Percentiles rank a stretch among this genome's conserved stretches.
Evolutionary conservation across 2,329 filamentous ascomycete genomes (phyloP).

Genomic region (Juglanconis sp.): DNA sequence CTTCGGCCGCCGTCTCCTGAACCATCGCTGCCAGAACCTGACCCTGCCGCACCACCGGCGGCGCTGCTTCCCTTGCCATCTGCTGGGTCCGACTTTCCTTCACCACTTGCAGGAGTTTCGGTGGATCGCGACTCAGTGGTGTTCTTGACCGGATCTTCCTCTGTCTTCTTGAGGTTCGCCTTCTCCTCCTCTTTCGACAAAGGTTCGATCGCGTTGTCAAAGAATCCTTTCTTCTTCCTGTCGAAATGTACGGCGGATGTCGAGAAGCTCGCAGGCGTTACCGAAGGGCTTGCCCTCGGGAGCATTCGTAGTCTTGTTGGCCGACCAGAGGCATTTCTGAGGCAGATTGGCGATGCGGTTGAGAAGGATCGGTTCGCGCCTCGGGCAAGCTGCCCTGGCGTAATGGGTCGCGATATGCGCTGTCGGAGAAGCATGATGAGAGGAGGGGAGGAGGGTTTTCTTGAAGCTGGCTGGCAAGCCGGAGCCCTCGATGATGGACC

Average conservation of each 20-base stretch:
- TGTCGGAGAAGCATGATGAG: constrained; percentile 21
- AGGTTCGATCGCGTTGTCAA: constrained; percentile 47
- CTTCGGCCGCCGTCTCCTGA: constrained; percentile 65
- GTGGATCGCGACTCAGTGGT: constrained; percentile 44
- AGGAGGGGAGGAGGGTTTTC: neutral
- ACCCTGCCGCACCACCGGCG: constrained; percentile 45
- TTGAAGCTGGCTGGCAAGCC: constrained; percentile 3
- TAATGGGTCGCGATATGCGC: constrained; percentile 16
- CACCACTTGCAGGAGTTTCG: constrained; percentile 39
- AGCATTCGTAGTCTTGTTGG: neutral
- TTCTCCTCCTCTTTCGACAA: constrained; percentile 52
- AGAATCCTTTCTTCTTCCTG: constrained; percentile 46
- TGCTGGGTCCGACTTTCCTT: constrained; percentile 32
- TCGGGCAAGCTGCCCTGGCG: constrained; percentile 10
- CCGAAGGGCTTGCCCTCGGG: constrained; percentile 2
- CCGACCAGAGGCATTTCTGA: constrained; percentile 11
- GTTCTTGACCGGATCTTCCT: constrained; percentile 38
- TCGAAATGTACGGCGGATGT: constrained; percentile 34
- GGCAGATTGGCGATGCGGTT: constrained; percentile 3
- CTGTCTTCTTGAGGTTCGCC: constrained; percentile 47
- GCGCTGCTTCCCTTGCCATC: constrained; percentile 60
- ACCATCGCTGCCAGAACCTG: constrained; percentile 51
- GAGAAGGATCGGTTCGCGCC: constrained; percentile 9
- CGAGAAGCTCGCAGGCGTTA: constrained; percentile 32
- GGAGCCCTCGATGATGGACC: neutral